Conservation (phyloP, 805 yeast species). For the Yamadazyma sp. region DNA sequence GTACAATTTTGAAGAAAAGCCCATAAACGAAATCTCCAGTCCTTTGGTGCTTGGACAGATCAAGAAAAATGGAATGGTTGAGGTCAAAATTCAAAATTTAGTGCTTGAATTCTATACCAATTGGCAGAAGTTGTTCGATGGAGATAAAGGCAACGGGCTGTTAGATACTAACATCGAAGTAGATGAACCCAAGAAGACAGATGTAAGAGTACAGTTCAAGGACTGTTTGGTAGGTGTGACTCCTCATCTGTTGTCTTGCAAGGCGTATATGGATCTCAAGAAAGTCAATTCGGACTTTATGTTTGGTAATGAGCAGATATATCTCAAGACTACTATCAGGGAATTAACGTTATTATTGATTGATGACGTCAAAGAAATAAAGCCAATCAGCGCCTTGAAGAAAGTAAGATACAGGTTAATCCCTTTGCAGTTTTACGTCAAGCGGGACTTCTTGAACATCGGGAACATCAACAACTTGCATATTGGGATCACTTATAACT, state of each 20-base stretch:
- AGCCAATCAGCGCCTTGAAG: neutral
- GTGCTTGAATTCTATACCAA: conserved; percentile 13
- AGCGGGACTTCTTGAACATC: conserved; percentile 52
- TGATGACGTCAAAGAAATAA: conserved; percentile 50
- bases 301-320: conserved; percentile 29
- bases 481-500: conserved; percentile 24
- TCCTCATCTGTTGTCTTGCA: conserved; percentile 61
- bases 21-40: conserved; percentile 5
- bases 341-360: conserved; percentile 54
- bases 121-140: conserved; percentile 15
- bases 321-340: conserved; percentile 48
- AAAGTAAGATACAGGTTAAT: neutral
- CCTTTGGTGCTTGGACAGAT: conserved; percentile 12
- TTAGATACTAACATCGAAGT: too few relatives aligned
- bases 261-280: conserved; percentile 49
- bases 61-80: conserved; percentile 6
- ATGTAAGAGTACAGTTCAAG: conserved; percentile 35
- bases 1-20: conserved; percentile 21
- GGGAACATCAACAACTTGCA: conserved; percentile 45
- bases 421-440: neutral
- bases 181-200: conserved; percentile 17
- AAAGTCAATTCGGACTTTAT: conserved; percentile 55
- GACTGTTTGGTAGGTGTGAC: conserved; percentile 62
- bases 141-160: neutral
- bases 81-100: conserved; percentile 10